These are phyloP conservation scores for Macrophomina phaseolina DNA, from an alignment of 2,329 filamentous ascomycete species.

Conservation along the genomic window DNA sequence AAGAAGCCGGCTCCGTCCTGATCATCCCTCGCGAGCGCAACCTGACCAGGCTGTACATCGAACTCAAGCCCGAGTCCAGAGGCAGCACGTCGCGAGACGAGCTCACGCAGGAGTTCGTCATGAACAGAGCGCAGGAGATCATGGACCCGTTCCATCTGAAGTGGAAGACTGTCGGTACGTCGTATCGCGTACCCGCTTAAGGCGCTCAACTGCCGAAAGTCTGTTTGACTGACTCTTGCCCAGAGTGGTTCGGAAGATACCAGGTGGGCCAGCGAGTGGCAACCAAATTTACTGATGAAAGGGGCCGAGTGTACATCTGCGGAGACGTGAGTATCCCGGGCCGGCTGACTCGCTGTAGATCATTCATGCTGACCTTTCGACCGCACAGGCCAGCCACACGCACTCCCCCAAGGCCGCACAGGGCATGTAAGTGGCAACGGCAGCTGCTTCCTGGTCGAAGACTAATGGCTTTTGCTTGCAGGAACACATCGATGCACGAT, in stretches of 20 bases:
- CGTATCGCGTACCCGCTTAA: neutral
- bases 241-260: conserved; percentile 59
- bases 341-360: conserved; percentile 1
- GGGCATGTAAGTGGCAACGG: conserved; percentile 40
- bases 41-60: conserved; percentile 68
- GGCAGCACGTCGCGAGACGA: conserved; percentile 40
- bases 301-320: conserved; percentile 54
- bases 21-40: conserved; percentile 76
- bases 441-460: conserved; percentile 38
- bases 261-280: conserved; percentile 57
- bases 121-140: conserved; percentile 63
- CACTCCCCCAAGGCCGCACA: conserved; percentile 51
- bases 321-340: conserved; percentile 48
- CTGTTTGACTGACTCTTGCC: conserved; percentile 1
- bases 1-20: conserved; percentile 71
- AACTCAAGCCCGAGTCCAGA: conserved; percentile 46
- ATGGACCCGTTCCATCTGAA: conserved; percentile 53
- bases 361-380: conserved; percentile 4
- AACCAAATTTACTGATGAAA: conserved; percentile 50
- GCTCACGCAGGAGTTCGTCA: conserved; percentile 69
- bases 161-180: conserved; percentile 50
- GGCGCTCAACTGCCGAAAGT: neutral
- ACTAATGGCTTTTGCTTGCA: neutral
- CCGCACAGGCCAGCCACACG: conserved; percentile 44
- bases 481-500: conserved; percentile 51